Evolutionary conservation across 2,329 filamentous ascomycete species (phyloP), one percentile per base, ranked within the genome.

Genomic region (Aureobasidium zeae): DNA sequence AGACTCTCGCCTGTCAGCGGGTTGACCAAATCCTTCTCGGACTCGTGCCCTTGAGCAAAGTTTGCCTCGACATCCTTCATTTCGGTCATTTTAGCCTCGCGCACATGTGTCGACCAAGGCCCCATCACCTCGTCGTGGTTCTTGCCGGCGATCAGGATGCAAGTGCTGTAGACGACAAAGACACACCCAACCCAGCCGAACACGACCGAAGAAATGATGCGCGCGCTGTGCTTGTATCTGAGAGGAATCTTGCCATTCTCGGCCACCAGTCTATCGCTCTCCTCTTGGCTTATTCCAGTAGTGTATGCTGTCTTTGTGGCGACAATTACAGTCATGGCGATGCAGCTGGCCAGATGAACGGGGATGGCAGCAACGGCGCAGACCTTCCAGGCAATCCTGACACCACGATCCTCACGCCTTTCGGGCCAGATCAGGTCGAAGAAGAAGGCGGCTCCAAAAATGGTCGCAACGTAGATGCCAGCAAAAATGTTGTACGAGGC

Each of bases 391-490:
- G 72, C 69, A n/a, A 67, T 51, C 36, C 69, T 67, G 3, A 77
- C 72, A 15, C 62, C 55, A 15, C 49, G 54, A 3, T 62, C 67
- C 48, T 78, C 74, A 8, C 63, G 55, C 35, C 74, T 65, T 39
- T 73, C 72, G 0, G 74, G 74, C 71, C 72, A 77, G 60, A 77
- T 76, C 3, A 78, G 66, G 53, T 77, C 74, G 57, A 77, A 76
- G 63, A 77, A 77, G 63, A 77, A 77, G 0, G 68, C 74, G 1
- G 69, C 67, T 16, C 73, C 73, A 52, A 78, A 77, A 52, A 77
- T 70, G 33, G 68, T 72, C 11, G 73, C 73, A 7, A 76, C 69
- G 13, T 68, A 72, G 22, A 77, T 63, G 15, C 74, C 74, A 6
- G 72, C 68, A 49, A 75, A 76, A 52, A 77, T 75, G 53, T 77